Evolutionary conservation across 257 asterid genomes (phyloP).

Genomic region (Anisodus acutangulus): DNA sequence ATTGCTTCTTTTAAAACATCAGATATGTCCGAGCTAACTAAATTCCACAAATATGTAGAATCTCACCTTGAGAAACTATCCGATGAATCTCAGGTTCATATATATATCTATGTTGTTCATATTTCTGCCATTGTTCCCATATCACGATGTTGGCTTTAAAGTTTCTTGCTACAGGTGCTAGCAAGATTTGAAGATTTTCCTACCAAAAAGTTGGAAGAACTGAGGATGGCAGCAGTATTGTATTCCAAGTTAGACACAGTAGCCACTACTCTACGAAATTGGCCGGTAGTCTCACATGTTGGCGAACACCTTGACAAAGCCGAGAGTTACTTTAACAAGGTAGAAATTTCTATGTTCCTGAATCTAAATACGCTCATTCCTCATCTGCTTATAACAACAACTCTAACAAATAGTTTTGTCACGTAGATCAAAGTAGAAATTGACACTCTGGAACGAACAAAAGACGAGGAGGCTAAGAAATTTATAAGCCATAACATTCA

Average conservation of each 20-base stretch:
- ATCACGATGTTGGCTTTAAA: background rate
- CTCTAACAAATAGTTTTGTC: background rate
- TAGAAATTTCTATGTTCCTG: conserved; percentile 26
- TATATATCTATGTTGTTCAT: background rate
- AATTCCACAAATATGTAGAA: conserved; percentile 60
- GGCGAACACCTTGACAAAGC: conserved; percentile 68
- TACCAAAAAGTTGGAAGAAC: conserved; percentile 72
- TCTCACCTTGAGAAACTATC: conserved; percentile 67
- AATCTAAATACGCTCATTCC: background rate
- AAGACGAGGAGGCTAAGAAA: conserved; percentile 82
- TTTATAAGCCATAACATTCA: conserved; percentile 70
- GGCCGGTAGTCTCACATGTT: conserved; percentile 58
- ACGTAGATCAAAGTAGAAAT: conserved; percentile 73
- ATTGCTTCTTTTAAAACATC: conserved; percentile 66
- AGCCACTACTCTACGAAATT: conserved; percentile 53
- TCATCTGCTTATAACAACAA: background rate
- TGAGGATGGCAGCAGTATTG: conserved; percentile 76
- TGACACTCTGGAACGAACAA: conserved; percentile 75
- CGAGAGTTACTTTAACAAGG: conserved; percentile 84
- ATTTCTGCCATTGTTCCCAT: background rate
- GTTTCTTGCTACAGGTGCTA: conserved; percentile 55
- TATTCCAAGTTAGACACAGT: conserved; percentile 62
- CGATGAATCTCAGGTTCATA: conserved; percentile 72
- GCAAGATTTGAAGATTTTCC: conserved; percentile 91
- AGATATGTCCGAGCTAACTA: conserved; percentile 66